These are phyloP conservation scores for Rubia peregrina DNA, from an alignment of 305 asterid species.

Conservation along the genomic window DNA sequence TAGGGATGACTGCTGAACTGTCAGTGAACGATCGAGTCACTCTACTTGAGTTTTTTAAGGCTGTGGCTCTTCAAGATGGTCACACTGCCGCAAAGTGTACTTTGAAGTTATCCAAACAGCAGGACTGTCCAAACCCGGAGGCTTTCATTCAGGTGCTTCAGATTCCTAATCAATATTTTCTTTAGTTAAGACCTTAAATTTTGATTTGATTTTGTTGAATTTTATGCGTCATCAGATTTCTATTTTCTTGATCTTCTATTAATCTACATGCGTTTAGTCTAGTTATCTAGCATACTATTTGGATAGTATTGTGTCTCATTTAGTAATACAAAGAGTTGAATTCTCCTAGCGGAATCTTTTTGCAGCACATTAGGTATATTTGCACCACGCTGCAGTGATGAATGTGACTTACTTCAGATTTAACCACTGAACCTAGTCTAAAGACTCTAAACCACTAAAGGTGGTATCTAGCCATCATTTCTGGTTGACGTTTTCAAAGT, in stretches of 20 bases:
- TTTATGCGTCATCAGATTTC: not conserved
- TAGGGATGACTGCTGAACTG: slow-evolving; percentile 94
- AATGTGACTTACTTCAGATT: not conserved
- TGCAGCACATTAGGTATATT: not conserved
- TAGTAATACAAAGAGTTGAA: not conserved
- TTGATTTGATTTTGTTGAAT: not conserved
- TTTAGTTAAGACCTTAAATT: not conserved
- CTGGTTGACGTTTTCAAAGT: not conserved
- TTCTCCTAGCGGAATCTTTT: not conserved
- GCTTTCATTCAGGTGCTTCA: slow-evolving; percentile 58
- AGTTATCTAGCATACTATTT: not conserved
- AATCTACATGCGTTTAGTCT: not conserved
- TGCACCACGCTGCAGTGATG: not conserved
- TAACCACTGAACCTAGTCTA: not conserved
- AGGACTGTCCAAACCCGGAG: slow-evolving; percentile 62
- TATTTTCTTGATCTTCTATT: not conserved
- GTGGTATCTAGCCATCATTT: not conserved
- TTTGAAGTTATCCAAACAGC: slow-evolving; percentile 62
- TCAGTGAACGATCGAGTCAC: slow-evolving; percentile 54
- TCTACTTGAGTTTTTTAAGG: slow-evolving; percentile 70
- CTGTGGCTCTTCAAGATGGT: slow-evolving; percentile 82
- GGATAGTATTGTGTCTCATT: not conserved
- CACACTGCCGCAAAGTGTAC: slow-evolving; percentile 74
- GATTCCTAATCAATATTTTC: slow-evolving; percentile 6
- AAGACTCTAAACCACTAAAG: slow-evolving; percentile 2